Percentiles rank a stretch among this genome's conserved stretches.
Evolutionary conservation across 2,329 filamentous ascomycete genomes (phyloP).

Genomic region (Xylaria sp.): DNA sequence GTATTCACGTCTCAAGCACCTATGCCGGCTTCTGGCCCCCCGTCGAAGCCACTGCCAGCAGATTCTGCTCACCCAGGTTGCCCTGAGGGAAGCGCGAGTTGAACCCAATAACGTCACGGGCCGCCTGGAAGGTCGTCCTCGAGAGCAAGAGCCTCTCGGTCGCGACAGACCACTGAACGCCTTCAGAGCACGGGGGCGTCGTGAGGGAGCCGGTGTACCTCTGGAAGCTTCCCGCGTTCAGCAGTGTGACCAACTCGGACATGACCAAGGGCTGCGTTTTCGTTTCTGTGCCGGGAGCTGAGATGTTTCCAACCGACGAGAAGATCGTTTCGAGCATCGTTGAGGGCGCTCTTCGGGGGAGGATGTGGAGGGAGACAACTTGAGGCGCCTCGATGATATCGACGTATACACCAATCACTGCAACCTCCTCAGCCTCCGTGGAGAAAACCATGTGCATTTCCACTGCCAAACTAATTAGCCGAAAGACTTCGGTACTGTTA

Average conservation of each 20-base stretch:
- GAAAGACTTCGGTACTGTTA: neutral
- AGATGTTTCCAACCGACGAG: conserved; percentile 44
- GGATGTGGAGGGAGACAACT: conserved; percentile 45
- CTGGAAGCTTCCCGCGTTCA: conserved; percentile 44
- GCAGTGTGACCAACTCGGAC: conserved; percentile 44
- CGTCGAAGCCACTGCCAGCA: conserved; percentile 30
- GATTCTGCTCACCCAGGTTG: conserved; percentile 43
- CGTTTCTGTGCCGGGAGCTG: conserved; percentile 45
- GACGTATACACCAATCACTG: conserved; percentile 49
- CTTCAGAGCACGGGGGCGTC: conserved; percentile 53
- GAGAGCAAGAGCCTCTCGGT: conserved; percentile 45
- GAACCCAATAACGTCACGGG: conserved; percentile 49
- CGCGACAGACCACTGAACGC: conserved; percentile 52
- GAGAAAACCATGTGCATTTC: conserved; percentile 65
- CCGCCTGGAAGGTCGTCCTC: conserved; percentile 42
- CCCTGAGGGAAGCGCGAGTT: conserved; percentile 52
- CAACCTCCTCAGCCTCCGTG: conserved; percentile 43
- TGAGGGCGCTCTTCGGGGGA: conserved; percentile 39
- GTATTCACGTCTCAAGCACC: neutral
- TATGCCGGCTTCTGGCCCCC: neutral
- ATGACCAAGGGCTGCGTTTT: conserved; percentile 47
- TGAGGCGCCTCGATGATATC: conserved; percentile 44
- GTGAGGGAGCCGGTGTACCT: conserved; percentile 52
- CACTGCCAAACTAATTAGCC: conserved; percentile 36
- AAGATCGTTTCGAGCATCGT: conserved; percentile 52